Evolutionary conservation across 176 grass and related monocot genomes (phyloP).

Genomic region (Ananas comosus): DNA sequence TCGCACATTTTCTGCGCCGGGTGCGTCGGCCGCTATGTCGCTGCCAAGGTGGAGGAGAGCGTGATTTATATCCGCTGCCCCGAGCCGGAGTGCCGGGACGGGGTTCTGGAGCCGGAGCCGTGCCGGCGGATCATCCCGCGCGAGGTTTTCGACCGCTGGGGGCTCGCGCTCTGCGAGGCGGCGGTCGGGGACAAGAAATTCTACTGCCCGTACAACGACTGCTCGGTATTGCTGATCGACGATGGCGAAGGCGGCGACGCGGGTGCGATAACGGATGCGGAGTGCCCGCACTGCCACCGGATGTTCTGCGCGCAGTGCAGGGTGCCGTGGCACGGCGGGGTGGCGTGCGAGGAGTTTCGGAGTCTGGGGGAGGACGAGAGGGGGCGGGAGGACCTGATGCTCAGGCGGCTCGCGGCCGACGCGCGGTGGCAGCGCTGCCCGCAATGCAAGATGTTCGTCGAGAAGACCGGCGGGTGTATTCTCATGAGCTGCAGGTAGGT

Average conservation of each 20-base stretch:
- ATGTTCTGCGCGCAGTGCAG: constrained; percentile 58
- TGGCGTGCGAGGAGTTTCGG: constrained; percentile 20
- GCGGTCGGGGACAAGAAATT: constrained; percentile 28
- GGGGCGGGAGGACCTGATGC: constrained; percentile 9
- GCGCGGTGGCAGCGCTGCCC: constrained; percentile 15
- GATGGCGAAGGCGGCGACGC: constrained; percentile 8
- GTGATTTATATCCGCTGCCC: constrained; percentile 33
- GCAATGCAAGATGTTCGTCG: constrained; percentile 19
- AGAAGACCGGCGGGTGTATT: constrained; percentile 12
- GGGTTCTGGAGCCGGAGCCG: constrained; percentile 26
- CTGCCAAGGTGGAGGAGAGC: constrained; percentile 43
- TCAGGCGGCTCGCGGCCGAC: background rate
- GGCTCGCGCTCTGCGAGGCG: constrained; percentile 35
- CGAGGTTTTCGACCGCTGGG: constrained; percentile 42
- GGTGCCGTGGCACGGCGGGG: constrained; percentile 57
- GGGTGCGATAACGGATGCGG: constrained; percentile 8
- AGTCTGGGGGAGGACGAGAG: constrained; percentile 26
- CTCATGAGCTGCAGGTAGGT: constrained; percentile 17
- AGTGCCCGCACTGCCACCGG: constrained; percentile 55
- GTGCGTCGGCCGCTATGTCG: constrained; percentile 50
- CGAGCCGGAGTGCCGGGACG: constrained; percentile 24
- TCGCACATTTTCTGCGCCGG: constrained; percentile 43
- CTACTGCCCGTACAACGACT: constrained; percentile 69
- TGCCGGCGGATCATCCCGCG: constrained; percentile 34
- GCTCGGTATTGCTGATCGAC: constrained; percentile 38